Conservation (phyloP, 495 filamentous ascomycete species). For the Chaetomium tenue region DNA sequence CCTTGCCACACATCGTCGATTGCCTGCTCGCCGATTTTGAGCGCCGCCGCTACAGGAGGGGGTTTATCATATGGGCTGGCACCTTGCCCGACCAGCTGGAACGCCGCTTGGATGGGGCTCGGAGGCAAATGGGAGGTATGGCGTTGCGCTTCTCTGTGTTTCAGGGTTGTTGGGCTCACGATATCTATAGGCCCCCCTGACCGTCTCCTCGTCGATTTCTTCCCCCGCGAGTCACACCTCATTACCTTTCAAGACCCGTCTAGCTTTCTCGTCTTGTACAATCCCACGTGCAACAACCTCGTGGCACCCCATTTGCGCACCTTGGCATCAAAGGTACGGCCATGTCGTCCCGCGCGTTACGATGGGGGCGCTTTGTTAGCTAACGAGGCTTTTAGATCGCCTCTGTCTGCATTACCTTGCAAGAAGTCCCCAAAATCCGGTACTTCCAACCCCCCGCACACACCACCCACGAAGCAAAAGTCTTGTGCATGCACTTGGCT, state of each 20-base stretch:
- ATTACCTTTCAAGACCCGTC: constrained; percentile 90
- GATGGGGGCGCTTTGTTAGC: not conserved
- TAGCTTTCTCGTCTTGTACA: constrained; percentile 90
- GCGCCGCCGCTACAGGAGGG: constrained; percentile 68
- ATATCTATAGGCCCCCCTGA: constrained; percentile 48
- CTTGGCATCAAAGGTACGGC: constrained; percentile 78
- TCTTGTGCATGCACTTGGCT: constrained; percentile 82
- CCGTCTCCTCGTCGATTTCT: constrained; percentile 80
- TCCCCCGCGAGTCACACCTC: constrained; percentile 85
- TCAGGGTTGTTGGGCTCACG: constrained; percentile 5
- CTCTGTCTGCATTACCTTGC: constrained; percentile 75
- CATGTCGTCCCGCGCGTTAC: not conserved
- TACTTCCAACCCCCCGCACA: constrained; percentile 73
- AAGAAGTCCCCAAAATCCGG: constrained; percentile 85
- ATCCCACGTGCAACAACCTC: constrained; percentile 82
- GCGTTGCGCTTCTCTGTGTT: not conserved
- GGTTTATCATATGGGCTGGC: constrained; percentile 80
- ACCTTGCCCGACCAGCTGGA: constrained; percentile 45
- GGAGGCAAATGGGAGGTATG: constrained; percentile 63
- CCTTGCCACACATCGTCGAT: constrained; percentile 81
- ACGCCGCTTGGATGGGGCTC: constrained; percentile 52
- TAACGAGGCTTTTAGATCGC: constrained; percentile 62
- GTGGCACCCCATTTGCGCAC: constrained; percentile 76
- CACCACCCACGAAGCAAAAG: constrained; percentile 77
- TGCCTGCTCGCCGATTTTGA: constrained; percentile 92